Base-by-base conservation (phyloP, 352 stramenopile species). In the Globisporangium irregulare region DNA sequence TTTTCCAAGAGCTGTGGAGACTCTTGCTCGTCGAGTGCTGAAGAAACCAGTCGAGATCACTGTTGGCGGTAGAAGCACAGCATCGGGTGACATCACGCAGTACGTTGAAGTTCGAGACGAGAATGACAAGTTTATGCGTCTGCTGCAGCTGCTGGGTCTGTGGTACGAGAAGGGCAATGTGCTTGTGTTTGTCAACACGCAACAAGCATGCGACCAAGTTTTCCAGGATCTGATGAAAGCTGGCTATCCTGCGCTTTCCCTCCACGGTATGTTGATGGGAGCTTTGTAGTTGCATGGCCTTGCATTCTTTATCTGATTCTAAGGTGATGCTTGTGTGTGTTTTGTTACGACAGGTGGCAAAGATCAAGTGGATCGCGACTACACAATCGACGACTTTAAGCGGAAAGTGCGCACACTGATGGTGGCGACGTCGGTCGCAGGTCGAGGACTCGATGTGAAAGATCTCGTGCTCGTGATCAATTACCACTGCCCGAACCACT, bases 181-280 rank as follows among this genome's bases (percentile, higher is more conserved):
- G 8, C 87, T 99, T 43, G 92, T 99, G 12, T 99, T 99, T 80
- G 98, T 99, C 46, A 98, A 99, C 76, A 99, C 95, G n/a, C 97
- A 99, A 73, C 91, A 98, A 79, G 82, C 86, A 1, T 98, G 95
- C 65, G 98, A 99, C 75, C 89, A 96, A 62, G 74, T 99, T 7
- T 99, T 99, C 69, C 92, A 99, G 72, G 93, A 99, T 64, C 81
- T 99, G 10, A 94, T 98, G 74, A 91, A 98, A 66, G 93, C 89
- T 60, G 95, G 98, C 9, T 99, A 99, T 69, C 86, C 92, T 3
- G 95, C 89, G 10, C 77, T 99, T 8, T 98, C 97, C 27, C 82
- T 99, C 1, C 98, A 99, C 73, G 98, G 86, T 91, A 83, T 34
- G 29, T 32, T 32, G 29, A 8, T 32, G 29, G 29, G 29, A 32